Percentiles rank a stretch among this genome's conserved stretches.
Conservation (phyloP, 2,329 filamentous ascomycete species). For the Diplodia scrobiculata region DNA sequence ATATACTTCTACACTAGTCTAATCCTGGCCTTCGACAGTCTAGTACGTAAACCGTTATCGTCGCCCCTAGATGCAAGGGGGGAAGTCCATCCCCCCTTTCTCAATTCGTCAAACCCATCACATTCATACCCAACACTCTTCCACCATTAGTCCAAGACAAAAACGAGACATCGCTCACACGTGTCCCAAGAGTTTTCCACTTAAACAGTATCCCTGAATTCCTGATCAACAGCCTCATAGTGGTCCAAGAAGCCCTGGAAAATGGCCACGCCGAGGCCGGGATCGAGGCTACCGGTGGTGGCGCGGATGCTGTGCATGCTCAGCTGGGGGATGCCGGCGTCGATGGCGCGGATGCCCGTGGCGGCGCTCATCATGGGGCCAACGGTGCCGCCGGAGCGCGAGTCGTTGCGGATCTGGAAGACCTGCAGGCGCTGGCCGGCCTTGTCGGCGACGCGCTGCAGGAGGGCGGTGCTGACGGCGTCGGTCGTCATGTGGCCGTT, state of each 20-base stretch:
- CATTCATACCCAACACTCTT: neutral
- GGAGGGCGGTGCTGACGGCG: conserved; percentile 76
- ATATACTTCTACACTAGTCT: conserved; percentile 5
- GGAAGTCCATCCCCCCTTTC: neutral
- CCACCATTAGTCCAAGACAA: neutral
- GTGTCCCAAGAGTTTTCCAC: neutral
- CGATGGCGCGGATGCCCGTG: conserved; percentile 79
- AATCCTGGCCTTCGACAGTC: no score
- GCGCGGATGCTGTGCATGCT: conserved; percentile 94
- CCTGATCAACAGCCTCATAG: conserved; percentile 80
- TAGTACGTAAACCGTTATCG: neutral
- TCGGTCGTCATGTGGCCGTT: conserved; percentile 98
- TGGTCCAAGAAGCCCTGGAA: conserved; percentile 88
- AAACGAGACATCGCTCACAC: neutral
- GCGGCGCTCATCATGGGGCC: conserved; percentile 82
- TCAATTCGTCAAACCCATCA: neutral
- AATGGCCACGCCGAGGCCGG: conserved; percentile 81
- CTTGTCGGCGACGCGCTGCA: conserved; percentile 76
- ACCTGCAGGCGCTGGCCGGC: conserved; percentile 72
- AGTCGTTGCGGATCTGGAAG: conserved; percentile 96
- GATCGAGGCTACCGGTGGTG: conserved; percentile 81
- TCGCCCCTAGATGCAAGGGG: neutral
- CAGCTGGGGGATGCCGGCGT: conserved; percentile 86
- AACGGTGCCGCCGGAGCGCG: conserved; percentile 86
- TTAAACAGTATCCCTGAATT: conserved; percentile 58